These are phyloP conservation scores for Pichia rugopelliculosa DNA, from an alignment of 805 yeast species.

Conservation along the genomic window DNA sequence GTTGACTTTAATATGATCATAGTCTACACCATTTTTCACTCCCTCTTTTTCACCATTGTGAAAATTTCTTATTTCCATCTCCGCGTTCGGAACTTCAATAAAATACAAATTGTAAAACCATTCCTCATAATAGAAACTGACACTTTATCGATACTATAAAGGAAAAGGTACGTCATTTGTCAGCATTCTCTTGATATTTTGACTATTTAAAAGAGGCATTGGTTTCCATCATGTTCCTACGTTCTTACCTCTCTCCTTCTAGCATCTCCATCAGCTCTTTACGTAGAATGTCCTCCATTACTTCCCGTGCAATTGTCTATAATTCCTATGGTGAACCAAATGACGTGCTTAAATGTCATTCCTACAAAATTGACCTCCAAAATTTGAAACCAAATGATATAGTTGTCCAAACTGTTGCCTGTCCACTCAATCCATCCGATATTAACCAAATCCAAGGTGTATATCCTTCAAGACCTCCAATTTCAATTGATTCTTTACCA, in stretches of 20 bases:
- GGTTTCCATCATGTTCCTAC: slow-evolving; percentile 5
- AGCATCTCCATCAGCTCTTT: background rate
- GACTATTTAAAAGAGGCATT: no score
- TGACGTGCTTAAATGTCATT: slow-evolving; percentile 46
- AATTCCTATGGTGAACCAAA: slow-evolving; percentile 60
- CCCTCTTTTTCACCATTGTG: no score
- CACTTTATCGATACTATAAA: no score
- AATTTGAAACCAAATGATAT: slow-evolving; percentile 36
- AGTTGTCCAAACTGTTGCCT: slow-evolving; percentile 62
- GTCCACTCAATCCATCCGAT: slow-evolving; percentile 89
- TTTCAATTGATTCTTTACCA: slow-evolving; percentile 41
- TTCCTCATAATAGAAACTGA: no score
- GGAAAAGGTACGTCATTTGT: no score
- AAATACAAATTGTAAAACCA: no score
- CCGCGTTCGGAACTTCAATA: no score
- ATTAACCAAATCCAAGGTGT: slow-evolving; percentile 80
- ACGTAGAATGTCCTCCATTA: slow-evolving; percentile 17
- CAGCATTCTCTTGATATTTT: no score
- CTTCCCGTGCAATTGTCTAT: slow-evolving; percentile 59
- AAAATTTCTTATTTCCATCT: no score
- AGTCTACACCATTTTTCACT: no score
- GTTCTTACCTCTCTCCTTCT: background rate
- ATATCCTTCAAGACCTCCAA: slow-evolving; percentile 70
- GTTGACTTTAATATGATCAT: no score
- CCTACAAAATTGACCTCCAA: slow-evolving; percentile 36